These are phyloP conservation scores for Lasiosphaeriaceae sp. DNA, from an alignment of 495 filamentous ascomycete species.

Conservation along the genomic window DNA sequence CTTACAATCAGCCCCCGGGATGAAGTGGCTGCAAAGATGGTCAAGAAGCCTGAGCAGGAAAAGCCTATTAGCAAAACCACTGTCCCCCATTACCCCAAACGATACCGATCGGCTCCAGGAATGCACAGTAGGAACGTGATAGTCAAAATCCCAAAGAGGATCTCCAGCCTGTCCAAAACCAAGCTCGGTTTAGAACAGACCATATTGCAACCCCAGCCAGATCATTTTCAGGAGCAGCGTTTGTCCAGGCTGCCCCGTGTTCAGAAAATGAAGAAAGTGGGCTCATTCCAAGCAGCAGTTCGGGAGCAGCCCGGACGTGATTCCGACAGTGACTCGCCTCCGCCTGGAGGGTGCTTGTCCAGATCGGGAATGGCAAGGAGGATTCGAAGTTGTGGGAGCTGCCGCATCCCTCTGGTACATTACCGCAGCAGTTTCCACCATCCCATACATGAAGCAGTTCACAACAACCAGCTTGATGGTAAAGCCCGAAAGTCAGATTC, in stretches of 20 bases:
- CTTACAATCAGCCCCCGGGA: not conserved
- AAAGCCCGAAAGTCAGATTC: not conserved
- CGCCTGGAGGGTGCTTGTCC: constrained; percentile 8
- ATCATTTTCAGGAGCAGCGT: constrained; percentile 13
- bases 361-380: constrained; percentile 5
- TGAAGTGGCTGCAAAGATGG: not conserved
- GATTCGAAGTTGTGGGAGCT: constrained; percentile 12
- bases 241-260: not conserved
- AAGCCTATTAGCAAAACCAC: not conserved
- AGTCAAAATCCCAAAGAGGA: constrained; percentile 15
- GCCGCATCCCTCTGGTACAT: constrained; percentile 3
- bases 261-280: not conserved
- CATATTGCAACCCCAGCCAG: not conserved
- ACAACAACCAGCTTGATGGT: not conserved
- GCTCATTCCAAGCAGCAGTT: not conserved
- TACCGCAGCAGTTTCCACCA: constrained; percentile 10
- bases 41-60: not conserved
- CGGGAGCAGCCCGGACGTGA: constrained; percentile 1
- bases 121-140: constrained; percentile 22
- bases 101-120: constrained; percentile 19
- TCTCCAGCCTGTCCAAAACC: constrained; percentile 12
- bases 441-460: constrained; percentile 5
- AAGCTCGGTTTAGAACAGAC: not conserved
- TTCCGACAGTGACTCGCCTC: not conserved
- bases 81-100: constrained; percentile 10